Evolutionary conservation across 169 alveolate genomes (phyloP).

Genomic region (Plasmodium falciparum): DNA sequence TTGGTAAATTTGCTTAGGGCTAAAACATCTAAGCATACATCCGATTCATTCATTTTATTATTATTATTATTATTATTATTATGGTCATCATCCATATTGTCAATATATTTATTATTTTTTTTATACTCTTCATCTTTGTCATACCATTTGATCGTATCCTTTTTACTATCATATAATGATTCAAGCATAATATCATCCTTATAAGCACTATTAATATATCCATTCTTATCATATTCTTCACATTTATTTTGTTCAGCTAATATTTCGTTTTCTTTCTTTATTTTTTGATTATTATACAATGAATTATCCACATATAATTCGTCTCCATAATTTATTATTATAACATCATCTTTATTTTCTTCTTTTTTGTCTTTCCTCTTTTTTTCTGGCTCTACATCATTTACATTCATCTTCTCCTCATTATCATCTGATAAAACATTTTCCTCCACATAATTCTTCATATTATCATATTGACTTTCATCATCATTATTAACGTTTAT

Average conservation of each 20-base stretch:
- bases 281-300: background rate
- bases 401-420: too few species aligned
- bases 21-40: constrained; percentile 58
- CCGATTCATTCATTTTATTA: background rate
- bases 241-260: background rate
- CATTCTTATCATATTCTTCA: too few species aligned
- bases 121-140: background rate
- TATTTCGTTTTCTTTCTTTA: background rate
- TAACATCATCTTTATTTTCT: too few species aligned
- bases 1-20: constrained; percentile 54
- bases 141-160: too few species aligned
- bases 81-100: background rate
- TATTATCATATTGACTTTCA: too few species aligned
- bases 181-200: background rate
- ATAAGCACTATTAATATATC: too few species aligned
- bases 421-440: too few species aligned
- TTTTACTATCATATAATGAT: background rate
- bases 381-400: too few species aligned
- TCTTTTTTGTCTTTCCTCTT: too few species aligned
- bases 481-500: too few species aligned
- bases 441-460: too few species aligned
- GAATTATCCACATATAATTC: background rate
- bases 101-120: background rate
- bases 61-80: background rate
- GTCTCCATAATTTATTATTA: too few species aligned